These are phyloP conservation scores for Leptomonas pyrrhocoris DNA, from an alignment of 208 protist species.

Conservation along the genomic window DNA sequence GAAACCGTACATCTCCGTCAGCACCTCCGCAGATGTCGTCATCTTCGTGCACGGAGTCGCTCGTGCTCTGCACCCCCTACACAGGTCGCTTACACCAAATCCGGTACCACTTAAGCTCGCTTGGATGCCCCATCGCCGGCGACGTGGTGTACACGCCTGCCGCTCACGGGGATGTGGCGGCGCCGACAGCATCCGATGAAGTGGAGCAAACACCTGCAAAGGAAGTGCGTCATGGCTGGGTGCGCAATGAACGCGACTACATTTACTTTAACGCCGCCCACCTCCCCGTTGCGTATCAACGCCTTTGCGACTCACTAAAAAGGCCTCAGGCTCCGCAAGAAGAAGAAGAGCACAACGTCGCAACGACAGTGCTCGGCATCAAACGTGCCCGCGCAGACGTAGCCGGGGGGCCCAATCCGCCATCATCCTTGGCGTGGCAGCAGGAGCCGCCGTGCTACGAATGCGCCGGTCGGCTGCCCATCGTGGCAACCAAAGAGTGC, in stretches of 20 bases:
- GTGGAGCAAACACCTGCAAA: neutral
- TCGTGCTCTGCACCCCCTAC: slow-evolving; percentile 88
- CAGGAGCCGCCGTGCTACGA: slow-evolving; percentile 77
- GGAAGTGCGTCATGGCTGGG: neutral
- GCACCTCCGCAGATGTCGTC: no score
- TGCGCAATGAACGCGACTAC: slow-evolving; percentile 8
- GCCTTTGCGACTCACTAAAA: neutral
- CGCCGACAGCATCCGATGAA: neutral
- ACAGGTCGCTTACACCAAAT: slow-evolving; percentile 94
- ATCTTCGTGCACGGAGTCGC: slow-evolving; percentile 10
- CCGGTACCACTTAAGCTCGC: slow-evolving; percentile 74
- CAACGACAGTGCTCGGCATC: neutral
- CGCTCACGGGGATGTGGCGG: neutral
- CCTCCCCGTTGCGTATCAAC: slow-evolving; percentile 24
- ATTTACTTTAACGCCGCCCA: slow-evolving; percentile 27
- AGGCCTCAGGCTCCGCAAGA: neutral
- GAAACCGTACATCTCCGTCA: slow-evolving; percentile 12
- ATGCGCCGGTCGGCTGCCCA: slow-evolving; percentile 54
- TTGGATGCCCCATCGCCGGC: slow-evolving; percentile 85
- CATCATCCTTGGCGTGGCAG: neutral
- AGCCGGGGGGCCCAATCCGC: neutral
- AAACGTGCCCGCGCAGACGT: slow-evolving; percentile 5
- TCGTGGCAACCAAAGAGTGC: slow-evolving; percentile 44
- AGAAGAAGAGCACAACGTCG: neutral
- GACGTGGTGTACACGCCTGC: slow-evolving; percentile 43